phyloP scores from a whole-genome alignment of 352 stramenopile genomes.

The Globisporangium viniferum region DNA sequence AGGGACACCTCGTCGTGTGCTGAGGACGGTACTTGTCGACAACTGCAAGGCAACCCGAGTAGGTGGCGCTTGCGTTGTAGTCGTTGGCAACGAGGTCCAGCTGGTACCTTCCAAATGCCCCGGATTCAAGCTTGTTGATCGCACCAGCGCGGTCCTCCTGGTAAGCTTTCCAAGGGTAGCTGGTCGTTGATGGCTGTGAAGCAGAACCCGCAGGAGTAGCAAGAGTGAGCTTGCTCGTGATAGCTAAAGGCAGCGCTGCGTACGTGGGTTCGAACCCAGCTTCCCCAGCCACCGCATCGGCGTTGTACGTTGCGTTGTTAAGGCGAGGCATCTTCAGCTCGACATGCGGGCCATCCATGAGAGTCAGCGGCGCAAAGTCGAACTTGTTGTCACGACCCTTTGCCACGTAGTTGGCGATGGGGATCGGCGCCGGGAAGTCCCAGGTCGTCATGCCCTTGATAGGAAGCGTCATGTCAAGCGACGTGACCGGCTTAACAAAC shows the following conservation, averaged over 20 bases:
- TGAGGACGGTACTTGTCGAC: slow-evolving; percentile 43
- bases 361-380: not conserved
- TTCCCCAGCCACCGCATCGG: not conserved
- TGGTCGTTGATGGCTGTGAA: too few species aligned
- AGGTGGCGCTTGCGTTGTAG: slow-evolving; percentile 39
- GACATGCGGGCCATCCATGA: slow-evolving; percentile 3
- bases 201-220: too few species aligned
- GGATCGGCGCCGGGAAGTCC: slow-evolving; percentile 27
- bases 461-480: too few species aligned
- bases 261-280: too few species aligned
- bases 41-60: slow-evolving; percentile 46
- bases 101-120: slow-evolving; percentile 47
- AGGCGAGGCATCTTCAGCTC: slow-evolving; percentile 2
- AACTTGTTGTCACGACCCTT: slow-evolving; percentile 23
- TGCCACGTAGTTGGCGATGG: slow-evolving; percentile 47
- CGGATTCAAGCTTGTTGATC: slow-evolving; percentile 41
- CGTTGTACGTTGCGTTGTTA: slow-evolving; percentile 5
- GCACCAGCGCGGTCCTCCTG: slow-evolving; percentile 25
- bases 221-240: too few species aligned
- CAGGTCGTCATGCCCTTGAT: too few species aligned
- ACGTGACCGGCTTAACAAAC: too few species aligned
- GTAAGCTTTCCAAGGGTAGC: slow-evolving; percentile 50
- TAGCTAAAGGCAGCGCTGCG: too few species aligned
- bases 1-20: not conserved
- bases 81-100: slow-evolving; percentile 44